Evolutionary conservation across 345 rosid species (phyloP).

Genomic region (Dovyalis caffra): DNA sequence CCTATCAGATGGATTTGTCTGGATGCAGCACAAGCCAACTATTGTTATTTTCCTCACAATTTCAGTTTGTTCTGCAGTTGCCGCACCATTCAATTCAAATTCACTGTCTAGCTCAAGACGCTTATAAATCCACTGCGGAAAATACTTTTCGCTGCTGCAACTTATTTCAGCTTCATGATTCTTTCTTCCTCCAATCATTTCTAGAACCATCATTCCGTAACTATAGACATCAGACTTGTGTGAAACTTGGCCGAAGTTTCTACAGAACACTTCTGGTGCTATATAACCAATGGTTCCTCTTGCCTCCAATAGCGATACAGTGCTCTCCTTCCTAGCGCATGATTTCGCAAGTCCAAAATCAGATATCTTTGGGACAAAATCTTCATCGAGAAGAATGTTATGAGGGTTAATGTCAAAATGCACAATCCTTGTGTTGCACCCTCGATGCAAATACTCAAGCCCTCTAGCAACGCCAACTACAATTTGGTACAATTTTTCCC

Average conservation of each 20-base stretch:
- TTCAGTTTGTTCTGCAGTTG: neutral
- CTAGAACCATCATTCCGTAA: constrained; percentile 16
- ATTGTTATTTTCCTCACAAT: neutral
- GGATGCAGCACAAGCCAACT: constrained; percentile 33
- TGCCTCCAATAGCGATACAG: neutral
- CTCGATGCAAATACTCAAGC: constrained; percentile 9
- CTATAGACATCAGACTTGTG: constrained; percentile 9
- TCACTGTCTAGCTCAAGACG: neutral
- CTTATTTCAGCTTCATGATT: neutral
- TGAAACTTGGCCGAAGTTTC: constrained; percentile 9
- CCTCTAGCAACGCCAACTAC: constrained; percentile 8
- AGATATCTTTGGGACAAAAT: neutral
- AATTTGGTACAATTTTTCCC: constrained; percentile 5
- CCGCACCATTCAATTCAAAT: neutral
- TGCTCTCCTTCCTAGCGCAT: neutral
- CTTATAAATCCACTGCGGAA: constrained; percentile 3
- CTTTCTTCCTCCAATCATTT: neutral
- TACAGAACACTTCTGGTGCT: constrained; percentile 13
- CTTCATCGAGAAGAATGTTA: neutral
- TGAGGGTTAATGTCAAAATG: constrained; percentile 9
- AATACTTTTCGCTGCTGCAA: neutral
- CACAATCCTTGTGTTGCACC: constrained; percentile 14
- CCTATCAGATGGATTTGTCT: constrained; percentile 26
- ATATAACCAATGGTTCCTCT: constrained; percentile 18
- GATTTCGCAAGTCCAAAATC: constrained; percentile 9